Conservation (phyloP, 2,329 filamentous ascomycete species). For the Claviceps sp. region DNA sequence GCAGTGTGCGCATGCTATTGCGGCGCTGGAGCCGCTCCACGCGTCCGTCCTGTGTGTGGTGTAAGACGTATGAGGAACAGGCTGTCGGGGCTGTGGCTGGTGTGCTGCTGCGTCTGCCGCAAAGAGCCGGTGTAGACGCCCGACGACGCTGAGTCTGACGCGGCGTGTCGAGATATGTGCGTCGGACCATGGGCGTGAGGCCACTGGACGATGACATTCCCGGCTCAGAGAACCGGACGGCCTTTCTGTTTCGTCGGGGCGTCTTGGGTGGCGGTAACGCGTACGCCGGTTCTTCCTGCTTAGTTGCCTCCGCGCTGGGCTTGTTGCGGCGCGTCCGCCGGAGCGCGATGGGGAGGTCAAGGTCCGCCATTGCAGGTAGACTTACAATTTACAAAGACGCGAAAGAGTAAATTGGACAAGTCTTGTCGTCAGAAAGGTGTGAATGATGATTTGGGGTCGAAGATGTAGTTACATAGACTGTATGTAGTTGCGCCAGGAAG, state of each 20-base stretch:
- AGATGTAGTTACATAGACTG: too few species aligned
- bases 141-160: conserved; percentile 21
- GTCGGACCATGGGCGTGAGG: conserved; percentile 44
- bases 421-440: too few species aligned
- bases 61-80: conserved; percentile 23
- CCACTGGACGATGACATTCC: conserved; percentile 35
- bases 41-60: conserved; percentile 42
- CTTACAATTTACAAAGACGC: too few species aligned
- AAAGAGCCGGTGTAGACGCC: conserved; percentile 27
- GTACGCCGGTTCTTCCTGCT: conserved; percentile 8
- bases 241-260: conserved; percentile 26
- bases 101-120: conserved; percentile 6
- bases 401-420: too few species aligned
- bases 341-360: conserved; percentile 40
- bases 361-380: conserved; percentile 19
- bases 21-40: conserved; percentile 43
- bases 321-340: conserved; percentile 38
- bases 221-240: conserved; percentile 47
- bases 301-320: conserved; percentile 13
- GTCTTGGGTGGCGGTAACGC: conserved; percentile 14
- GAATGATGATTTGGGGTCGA: too few species aligned
- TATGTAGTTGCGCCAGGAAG: too few species aligned
- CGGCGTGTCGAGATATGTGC: conserved; percentile 30
- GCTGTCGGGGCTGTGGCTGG: not conserved
- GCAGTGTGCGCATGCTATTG: conserved; percentile 40